Conservation (phyloP, 2,329 filamentous ascomycete species). For the Aureobasidium sp. region DNA sequence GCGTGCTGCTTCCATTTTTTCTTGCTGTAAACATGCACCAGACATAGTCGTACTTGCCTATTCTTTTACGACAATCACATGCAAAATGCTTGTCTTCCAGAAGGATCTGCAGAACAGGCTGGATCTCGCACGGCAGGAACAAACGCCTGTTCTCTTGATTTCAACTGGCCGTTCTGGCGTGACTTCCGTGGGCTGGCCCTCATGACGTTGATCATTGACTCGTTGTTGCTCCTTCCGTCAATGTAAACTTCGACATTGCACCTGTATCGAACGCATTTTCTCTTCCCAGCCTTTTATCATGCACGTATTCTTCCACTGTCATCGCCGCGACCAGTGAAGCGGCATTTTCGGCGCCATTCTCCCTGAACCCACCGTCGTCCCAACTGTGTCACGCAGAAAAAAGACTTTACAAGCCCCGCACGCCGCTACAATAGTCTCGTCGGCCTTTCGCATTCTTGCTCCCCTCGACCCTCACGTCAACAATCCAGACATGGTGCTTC, state of each 20-base stretch:
- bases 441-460: background rate
- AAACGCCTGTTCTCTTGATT: background rate
- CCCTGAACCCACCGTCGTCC: background rate
- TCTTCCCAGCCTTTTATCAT: background rate
- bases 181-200: background rate
- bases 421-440: background rate
- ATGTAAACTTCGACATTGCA: background rate
- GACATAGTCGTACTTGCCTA: too few relatives aligned
- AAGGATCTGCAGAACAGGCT: background rate
- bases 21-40: background rate
- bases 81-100: background rate
- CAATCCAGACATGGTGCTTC: constrained; percentile 21
- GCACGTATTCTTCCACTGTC: background rate
- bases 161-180: background rate
- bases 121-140: background rate
- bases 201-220: background rate
- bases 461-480: background rate
- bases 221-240: background rate
- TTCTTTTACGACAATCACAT: background rate
- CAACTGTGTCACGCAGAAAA: background rate
- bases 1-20: background rate
- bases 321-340: background rate
- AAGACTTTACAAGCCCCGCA: background rate
- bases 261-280: background rate
- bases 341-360: background rate